Evolutionary conservation across 2,329 filamentous ascomycete genomes (phyloP), one percentile per base, ranked within the genome.

Genomic region (Aspergillus sp.): DNA sequence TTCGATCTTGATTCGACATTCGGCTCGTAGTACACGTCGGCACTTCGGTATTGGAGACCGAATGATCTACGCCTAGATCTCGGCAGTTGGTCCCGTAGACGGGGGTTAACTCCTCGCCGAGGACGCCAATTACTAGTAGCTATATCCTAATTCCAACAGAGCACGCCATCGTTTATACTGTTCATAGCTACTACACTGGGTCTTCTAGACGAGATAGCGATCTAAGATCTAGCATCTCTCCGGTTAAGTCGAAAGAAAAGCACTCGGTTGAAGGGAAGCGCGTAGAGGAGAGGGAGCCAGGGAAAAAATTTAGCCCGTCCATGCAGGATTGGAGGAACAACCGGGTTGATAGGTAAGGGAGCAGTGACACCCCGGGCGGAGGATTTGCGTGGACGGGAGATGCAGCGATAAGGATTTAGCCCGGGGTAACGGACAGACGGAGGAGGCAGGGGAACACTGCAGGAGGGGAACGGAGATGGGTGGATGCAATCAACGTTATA

Each of bases 221-320:
- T 54, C 23, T 32, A 19, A 15, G 28, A 38, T 57, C 54, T 48
- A 38, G 30, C 41, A 57, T 50, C 47, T 19, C 21, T 17, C 15
- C 39, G n/a, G 15, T 13, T 43, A 9, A 45, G 2, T 45, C 28
- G 9, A 49, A 6, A 10, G n/a, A 15, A 32, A 30, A 4, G 47
- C 47, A 15, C 28, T 49, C 54, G 54, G 54, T 39, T 45, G 41
- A 54, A 59, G 41, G 57, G 51, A 59, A 36, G 19, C 6, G 25
- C 9, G 25, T 50, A n/a, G 25, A 19, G 25, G 48, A 7, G 10
- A 41, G n/a, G 38, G 25, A 19, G 15, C 2, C 17, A 59, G 57
- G 57, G 39, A 54, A 59, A 59, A 50, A 32, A 59, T 59, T 59
- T 59, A 59, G 49, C 49, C 57, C 49, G 47, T 17, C 25, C 15